phyloP scores from a whole-genome alignment of 768 basidiomycete species.

The Mycena vitilis region DNA sequence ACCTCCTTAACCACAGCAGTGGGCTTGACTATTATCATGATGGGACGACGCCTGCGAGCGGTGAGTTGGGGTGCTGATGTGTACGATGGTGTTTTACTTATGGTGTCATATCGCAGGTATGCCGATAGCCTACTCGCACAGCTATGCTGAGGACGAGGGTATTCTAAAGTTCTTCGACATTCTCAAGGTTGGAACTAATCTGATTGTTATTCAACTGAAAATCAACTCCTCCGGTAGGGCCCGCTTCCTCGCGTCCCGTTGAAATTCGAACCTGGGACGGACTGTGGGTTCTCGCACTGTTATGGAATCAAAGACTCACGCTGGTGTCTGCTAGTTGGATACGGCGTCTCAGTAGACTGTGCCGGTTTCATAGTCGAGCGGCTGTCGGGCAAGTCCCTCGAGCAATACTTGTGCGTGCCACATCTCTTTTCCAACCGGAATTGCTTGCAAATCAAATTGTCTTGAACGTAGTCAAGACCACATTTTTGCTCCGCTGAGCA shows the following conservation, averaged over 20 bases:
- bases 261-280: slow-evolving; percentile 45
- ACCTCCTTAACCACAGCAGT: slow-evolving; percentile 48
- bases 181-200: slow-evolving; percentile 1
- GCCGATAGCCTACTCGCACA: slow-evolving; percentile 32
- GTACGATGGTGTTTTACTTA: too few relatives aligned
- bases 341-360: slow-evolving; percentile 39
- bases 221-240: slow-evolving; percentile 30
- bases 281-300: slow-evolving; percentile 33
- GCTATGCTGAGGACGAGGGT: slow-evolving; percentile 37
- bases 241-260: slow-evolving; percentile 40
- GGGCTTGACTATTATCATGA: slow-evolving; percentile 42
- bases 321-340: slow-evolving; percentile 34
- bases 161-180: slow-evolving; percentile 39
- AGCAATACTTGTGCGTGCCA: slow-evolving; percentile 42
- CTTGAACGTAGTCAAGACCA: slow-evolving; percentile 31
- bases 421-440: not conserved
- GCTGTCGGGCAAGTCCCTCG: slow-evolving; percentile 40
- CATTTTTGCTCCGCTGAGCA: slow-evolving; percentile 38
- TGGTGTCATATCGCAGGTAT: not conserved
- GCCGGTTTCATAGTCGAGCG: slow-evolving; percentile 46
- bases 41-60: not conserved
- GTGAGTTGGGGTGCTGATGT: not conserved
- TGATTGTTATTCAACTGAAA: not conserved
- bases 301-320: not conserved
- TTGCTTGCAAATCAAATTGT: not conserved